Conservation (phyloP, 2,329 filamentous ascomycete species). For the Cladophialophora yegresii region DNA sequence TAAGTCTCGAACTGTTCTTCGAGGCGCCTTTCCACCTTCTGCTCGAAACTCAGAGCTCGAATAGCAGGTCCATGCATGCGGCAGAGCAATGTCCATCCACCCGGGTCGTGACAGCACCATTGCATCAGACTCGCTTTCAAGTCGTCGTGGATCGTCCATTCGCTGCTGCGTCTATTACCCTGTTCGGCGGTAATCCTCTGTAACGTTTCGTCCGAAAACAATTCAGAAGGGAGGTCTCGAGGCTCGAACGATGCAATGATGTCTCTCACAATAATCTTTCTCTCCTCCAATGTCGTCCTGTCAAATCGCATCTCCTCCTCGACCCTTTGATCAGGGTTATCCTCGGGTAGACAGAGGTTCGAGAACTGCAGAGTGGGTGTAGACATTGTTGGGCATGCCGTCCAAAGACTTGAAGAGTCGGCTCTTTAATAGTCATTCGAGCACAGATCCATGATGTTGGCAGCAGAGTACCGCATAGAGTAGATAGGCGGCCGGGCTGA, state of each 20-base stretch:
- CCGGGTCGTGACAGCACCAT: constrained; percentile 49
- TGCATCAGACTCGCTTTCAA: constrained; percentile 50
- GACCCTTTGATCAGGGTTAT: background rate
- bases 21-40: constrained; percentile 46
- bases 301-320: constrained; percentile 24
- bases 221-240: constrained; percentile 46
- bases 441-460: constrained; percentile 5
- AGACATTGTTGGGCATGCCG: constrained; percentile 20
- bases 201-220: constrained; percentile 43
- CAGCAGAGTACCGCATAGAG: background rate
- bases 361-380: constrained; percentile 27
- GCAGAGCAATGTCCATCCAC: constrained; percentile 46
- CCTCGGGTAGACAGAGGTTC: constrained; percentile 19
- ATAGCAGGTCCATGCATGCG: constrained; percentile 47
- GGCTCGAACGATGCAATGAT: constrained; percentile 51
- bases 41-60: constrained; percentile 49
- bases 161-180: constrained; percentile 40
- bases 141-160: constrained; percentile 50
- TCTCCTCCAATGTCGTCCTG: constrained; percentile 16
- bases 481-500: constrained; percentile 17
- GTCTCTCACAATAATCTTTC: constrained; percentile 40
- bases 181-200: constrained; percentile 40
- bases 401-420: background rate
- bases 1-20: constrained; percentile 47
- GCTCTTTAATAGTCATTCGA: constrained; percentile 1